Evolutionary conservation across 192 early-diverging fungal genomes (phyloP).

Genomic region (Rhizoclosmatium sp.): DNA sequence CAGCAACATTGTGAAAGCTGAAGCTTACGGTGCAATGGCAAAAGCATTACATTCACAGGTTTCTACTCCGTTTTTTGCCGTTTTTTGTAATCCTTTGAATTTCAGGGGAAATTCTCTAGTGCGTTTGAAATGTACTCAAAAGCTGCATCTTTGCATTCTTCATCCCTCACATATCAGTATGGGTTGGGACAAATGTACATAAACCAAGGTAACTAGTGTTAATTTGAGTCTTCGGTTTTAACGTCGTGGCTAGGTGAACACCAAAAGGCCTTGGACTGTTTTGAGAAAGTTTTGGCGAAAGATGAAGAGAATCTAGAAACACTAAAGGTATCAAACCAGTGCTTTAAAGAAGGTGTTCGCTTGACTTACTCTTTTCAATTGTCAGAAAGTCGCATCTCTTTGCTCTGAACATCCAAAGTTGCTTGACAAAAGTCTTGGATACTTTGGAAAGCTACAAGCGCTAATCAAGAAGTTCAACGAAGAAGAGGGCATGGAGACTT

Average conservation of each 20-base stretch:
- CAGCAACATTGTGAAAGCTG: conserved; percentile 33
- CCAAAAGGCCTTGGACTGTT: conserved; percentile 45
- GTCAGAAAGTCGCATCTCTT: conserved; percentile 40
- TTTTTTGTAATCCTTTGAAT: background rate
- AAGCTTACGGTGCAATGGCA: conserved; percentile 45
- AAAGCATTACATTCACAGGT: conserved; percentile 46
- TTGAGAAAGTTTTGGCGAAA: conserved; percentile 50
- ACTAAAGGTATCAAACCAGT: conserved; percentile 33
- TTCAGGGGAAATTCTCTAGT: conserved; percentile 70
- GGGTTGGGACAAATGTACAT: conserved; percentile 81
- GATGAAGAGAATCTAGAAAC: conserved; percentile 55
- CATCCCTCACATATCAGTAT: conserved; percentile 74
- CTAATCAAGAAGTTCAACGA: conserved; percentile 29
- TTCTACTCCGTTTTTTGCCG: background rate
- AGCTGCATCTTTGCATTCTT: conserved; percentile 69
- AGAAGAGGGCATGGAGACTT: background rate
- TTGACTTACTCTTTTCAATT: background rate
- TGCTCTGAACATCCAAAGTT: conserved; percentile 33
- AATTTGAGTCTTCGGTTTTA: conserved; percentile 35
- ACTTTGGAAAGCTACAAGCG: conserved; percentile 37
- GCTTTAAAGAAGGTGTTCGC: background rate
- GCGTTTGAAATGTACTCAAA: conserved; percentile 76
- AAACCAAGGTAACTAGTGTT: conserved; percentile 48
- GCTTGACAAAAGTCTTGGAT: conserved; percentile 16
- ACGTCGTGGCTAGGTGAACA: conserved; percentile 32